These are phyloP conservation scores for Phialophora tarda DNA, from an alignment of 2,329 filamentous ascomycete genomes.

Conservation along the genomic window DNA sequence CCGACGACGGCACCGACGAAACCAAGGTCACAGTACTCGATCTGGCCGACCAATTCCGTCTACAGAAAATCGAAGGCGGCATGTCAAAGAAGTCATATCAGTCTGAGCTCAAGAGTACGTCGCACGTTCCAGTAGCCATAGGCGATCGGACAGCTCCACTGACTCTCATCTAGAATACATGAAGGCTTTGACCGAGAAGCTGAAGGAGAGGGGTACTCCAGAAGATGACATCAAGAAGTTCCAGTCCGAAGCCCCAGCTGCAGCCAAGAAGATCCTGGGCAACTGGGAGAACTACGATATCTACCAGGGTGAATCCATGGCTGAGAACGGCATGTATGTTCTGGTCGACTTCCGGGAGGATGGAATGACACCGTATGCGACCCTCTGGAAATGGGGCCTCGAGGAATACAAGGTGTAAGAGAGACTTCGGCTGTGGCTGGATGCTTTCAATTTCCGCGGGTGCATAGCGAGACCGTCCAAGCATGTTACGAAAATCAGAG, in stretches of 20 bases:
- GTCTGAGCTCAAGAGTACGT: conserved; percentile 80
- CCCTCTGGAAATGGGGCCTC: conserved; percentile 94
- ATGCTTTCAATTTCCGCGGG: conserved; percentile 12
- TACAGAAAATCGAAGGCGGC: conserved; percentile 58
- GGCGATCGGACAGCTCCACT: background rate
- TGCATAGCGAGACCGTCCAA: conserved; percentile 24
- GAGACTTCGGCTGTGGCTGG: conserved; percentile 8
- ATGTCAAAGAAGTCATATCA: conserved; percentile 84
- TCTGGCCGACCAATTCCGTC: conserved; percentile 89
- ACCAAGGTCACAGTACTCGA: conserved; percentile 79
- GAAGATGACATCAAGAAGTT: conserved; percentile 76
- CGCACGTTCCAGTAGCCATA: background rate
- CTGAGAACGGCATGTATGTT: conserved; percentile 89
- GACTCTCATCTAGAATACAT: conserved; percentile 70
- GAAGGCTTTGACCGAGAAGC: conserved; percentile 78
- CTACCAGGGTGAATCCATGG: conserved; percentile 88
- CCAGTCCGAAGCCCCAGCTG: conserved; percentile 74
- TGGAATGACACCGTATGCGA: conserved; percentile 85
- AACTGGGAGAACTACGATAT: conserved; percentile 98
- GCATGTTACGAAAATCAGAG: conserved; percentile 24
- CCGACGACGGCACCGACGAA: conserved; percentile 73
- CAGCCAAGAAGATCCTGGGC: conserved; percentile 81
- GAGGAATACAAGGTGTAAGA: conserved; percentile 86
- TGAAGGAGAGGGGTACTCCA: conserved; percentile 67
- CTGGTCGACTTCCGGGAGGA: conserved; percentile 78